Percentiles rank a stretch among this genome's conserved stretches.
phyloP scores from a whole-genome alignment of 495 filamentous ascomycete genomes.

The Umbilicaria muhlenbergii region DNA sequence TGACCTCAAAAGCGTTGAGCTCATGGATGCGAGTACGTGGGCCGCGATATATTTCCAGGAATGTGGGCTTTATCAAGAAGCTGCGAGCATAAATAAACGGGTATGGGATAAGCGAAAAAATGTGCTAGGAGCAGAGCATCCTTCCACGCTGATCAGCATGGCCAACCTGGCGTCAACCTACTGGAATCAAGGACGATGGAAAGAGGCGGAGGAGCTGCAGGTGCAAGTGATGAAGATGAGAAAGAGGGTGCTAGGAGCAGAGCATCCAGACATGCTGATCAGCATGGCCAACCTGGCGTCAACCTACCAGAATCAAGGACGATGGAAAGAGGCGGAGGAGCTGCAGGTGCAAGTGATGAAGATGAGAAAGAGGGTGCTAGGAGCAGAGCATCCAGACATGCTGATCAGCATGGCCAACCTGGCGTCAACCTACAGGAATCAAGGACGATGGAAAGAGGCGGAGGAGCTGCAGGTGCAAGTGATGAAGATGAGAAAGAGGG shows the following conservation, averaged over 20 bases:
- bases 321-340: conserved; percentile 17
- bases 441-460: conserved; percentile 17
- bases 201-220: conserved; percentile 18
- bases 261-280: conserved; percentile 6
- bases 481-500: conserved; percentile 9
- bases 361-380: conserved; percentile 9
- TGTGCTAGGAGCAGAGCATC: conserved; percentile 9
- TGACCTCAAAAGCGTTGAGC: not conserved
- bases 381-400: conserved; percentile 10
- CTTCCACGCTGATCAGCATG: conserved; percentile 16
- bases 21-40: conserved; percentile 6
- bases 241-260: conserved; percentile 12
- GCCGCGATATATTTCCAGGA: conserved; percentile 3
- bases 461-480: conserved; percentile 15
- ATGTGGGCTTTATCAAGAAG: conserved; percentile 6
- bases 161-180: conserved; percentile 18
- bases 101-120: not conserved
- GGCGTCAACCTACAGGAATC: conserved; percentile 14
- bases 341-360: conserved; percentile 13
- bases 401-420: conserved; percentile 8
- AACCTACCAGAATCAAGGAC: conserved; percentile 15
- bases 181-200: conserved; percentile 13
- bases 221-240: conserved; percentile 9
- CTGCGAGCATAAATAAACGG: not conserved
- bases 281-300: conserved; percentile 13